Evolutionary conservation across 768 basidiomycete genomes (phyloP), one percentile per base, ranked within the genome.

Genomic region (Hygrocybe coccinea): DNA sequence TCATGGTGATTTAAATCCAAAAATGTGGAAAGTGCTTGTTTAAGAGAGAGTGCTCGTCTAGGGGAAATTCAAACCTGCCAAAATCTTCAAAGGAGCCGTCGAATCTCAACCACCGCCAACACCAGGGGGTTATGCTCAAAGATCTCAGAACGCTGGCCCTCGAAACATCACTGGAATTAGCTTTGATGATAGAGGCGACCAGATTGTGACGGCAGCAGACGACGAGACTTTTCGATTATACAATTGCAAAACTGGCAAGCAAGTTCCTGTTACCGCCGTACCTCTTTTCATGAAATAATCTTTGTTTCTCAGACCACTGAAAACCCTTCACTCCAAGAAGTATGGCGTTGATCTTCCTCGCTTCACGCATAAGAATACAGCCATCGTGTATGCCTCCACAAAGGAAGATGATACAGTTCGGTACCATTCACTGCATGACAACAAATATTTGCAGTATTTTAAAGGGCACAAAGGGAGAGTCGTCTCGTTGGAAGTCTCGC

Each of bases 381-480:
- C 87, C 2, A 86, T 97, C 46, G 67, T 98, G 2, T 85, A 97
- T 64, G 89, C 95, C 7, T 95, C 91, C 4, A 97, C 95, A 15
- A 97, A 95, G 68, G 90, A 89, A 69, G 91, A 97, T 69, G 91
- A 97, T 67, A 93, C 89, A 0, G 82, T 98, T 61, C 84, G 97
- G 44, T 97, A 97, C 69, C 91, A 95, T 64, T 95, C 91, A 1
- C 69, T 95, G 49, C 93, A 97, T 70, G 93, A 95, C 79, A 97
- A 97, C 79, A 92, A 89, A 67, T 99, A 94, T 69, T 74, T 98
- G 33, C 84, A 88, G 60, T 99, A 99, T 74, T 98, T 97, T 78
- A 87, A 84, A 64, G 97, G 97, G 0, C 97, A 99, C 74, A 93
- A 85, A 61, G 88, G 80, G 35, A 81, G 86, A 55, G 97, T 99